A percentile compares a stretch with the other conserved stretches of the same genome.
phyloP scores from a whole-genome alignment of 371 early-diverging fungal genomes.

The Mucor circinelloides region DNA sequence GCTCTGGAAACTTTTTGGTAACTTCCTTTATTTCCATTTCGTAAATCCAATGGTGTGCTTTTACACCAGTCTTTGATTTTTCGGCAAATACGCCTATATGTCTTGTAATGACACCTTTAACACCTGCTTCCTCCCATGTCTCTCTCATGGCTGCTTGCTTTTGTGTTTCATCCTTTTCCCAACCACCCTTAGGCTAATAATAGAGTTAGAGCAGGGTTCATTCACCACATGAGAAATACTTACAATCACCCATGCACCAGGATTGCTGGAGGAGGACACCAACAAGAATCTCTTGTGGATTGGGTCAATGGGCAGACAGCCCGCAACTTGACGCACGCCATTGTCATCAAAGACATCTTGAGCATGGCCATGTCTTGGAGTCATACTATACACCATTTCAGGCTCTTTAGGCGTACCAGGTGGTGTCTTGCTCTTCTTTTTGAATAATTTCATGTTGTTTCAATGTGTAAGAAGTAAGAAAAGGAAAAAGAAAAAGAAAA shows the following conservation, averaged over 20 bases:
- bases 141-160: constrained; percentile 60
- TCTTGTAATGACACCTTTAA: constrained; percentile 46
- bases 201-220: background rate
- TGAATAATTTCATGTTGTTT: background rate
- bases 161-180: constrained; percentile 61
- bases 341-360: constrained; percentile 36
- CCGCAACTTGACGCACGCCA: constrained; percentile 48
- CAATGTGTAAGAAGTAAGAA: background rate
- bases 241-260: constrained; percentile 53
- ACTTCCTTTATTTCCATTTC: constrained; percentile 59
- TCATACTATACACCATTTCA: constrained; percentile 3
- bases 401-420: background rate
- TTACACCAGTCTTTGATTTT: constrained; percentile 40
- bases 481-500: background rate
- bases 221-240: background rate
- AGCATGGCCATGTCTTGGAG: constrained; percentile 37
- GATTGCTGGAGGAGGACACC: constrained; percentile 46
- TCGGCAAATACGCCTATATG: constrained; percentile 55
- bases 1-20: constrained; percentile 56
- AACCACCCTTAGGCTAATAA: constrained; percentile 58
- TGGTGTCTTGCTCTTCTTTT: constrained; percentile 1
- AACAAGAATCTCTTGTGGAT: constrained; percentile 47
- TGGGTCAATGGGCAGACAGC: constrained; percentile 57
- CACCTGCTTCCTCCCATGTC: constrained; percentile 66
- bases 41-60: constrained; percentile 52